Evolutionary conservation across 2,329 filamentous ascomycete species (phyloP).

Genomic region (Cladosporium sp.): DNA sequence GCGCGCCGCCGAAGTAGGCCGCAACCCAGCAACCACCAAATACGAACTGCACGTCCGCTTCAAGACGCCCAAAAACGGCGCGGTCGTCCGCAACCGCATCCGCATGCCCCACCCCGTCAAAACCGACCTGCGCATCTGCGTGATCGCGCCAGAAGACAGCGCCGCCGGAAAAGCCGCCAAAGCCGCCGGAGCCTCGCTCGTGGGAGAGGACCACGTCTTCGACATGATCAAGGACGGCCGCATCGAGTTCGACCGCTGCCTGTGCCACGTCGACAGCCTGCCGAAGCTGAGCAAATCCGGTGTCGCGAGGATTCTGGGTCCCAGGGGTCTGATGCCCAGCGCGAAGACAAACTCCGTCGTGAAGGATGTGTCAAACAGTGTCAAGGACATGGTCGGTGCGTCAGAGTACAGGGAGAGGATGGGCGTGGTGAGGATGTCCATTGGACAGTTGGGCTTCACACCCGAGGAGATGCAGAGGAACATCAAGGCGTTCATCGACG

Average conservation of each 20-base stretch:
- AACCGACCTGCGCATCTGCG: slow-evolving; percentile 84
- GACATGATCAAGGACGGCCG: slow-evolving; percentile 72
- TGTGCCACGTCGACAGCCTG: slow-evolving; percentile 80
- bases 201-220: slow-evolving; percentile 86
- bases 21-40: slow-evolving; percentile 70
- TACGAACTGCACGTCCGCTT: slow-evolving; percentile 88
- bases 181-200: slow-evolving; percentile 75
- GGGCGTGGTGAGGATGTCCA: slow-evolving; percentile 83
- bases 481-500: slow-evolving; percentile 72
- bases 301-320: slow-evolving; percentile 80
- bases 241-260: slow-evolving; percentile 84
- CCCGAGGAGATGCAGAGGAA: slow-evolving; percentile 85
- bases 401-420: slow-evolving; percentile 83
- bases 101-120: slow-evolving; percentile 87
- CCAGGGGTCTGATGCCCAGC: slow-evolving; percentile 89
- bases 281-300: slow-evolving; percentile 78
- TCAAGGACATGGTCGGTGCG: slow-evolving; percentile 80
- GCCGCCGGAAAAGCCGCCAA: slow-evolving; percentile 72
- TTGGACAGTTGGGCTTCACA: slow-evolving; percentile 87
- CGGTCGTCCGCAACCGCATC: slow-evolving; percentile 83
- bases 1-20: slow-evolving; percentile 88
- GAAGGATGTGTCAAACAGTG: slow-evolving; percentile 70
- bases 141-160: slow-evolving; percentile 84
- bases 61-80: slow-evolving; percentile 80
- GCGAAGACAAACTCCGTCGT: slow-evolving; percentile 87